Conservation (phyloP, 108 stramenopile species). For the Stephanodiscus minutulus region DNA sequence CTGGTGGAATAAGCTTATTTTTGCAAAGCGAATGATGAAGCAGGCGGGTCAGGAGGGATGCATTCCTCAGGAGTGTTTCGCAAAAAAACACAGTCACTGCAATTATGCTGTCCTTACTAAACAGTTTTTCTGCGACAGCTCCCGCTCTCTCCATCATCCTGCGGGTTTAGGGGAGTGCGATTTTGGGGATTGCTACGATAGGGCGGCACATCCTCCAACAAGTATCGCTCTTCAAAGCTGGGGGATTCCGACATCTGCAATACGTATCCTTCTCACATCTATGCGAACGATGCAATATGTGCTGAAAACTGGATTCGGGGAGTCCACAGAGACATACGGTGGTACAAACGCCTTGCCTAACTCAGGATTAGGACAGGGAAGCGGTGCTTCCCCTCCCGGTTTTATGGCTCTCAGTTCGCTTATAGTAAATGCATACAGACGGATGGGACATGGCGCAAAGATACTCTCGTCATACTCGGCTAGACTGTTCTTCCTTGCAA, state of each 20-base stretch:
- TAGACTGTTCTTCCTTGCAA: background rate
- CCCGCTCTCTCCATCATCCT: slow-evolving; percentile 1
- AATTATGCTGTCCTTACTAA: background rate
- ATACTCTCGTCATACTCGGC: background rate
- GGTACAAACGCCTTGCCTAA: background rate
- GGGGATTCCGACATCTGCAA: background rate
- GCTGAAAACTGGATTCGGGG: background rate
- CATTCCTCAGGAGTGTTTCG: slow-evolving; percentile 13
- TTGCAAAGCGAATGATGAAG: slow-evolving; percentile 27
- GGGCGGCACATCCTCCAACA: slow-evolving; percentile 6
- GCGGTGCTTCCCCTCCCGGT: slow-evolving; percentile 8
- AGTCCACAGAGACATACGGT: background rate
- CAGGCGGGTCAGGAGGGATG: background rate
- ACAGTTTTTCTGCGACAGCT: slow-evolving; percentile 6
- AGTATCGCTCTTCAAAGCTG: slow-evolving; percentile 21
- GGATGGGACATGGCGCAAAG: slow-evolving; percentile 7
- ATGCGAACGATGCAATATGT: background rate
- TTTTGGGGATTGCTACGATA: slow-evolving; percentile 25
- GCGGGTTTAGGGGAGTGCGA: slow-evolving; percentile 10
- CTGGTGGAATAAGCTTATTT: slow-evolving; percentile 23
- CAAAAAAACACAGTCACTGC: background rate
- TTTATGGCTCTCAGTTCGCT: slow-evolving; percentile 11
- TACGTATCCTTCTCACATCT: background rate
- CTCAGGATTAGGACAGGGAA: slow-evolving; percentile 10
- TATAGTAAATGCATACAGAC: slow-evolving; percentile 1